Evolutionary conservation across 2,329 filamentous ascomycete genomes (phyloP), one percentile per base, ranked within the genome.

Genomic region (Alternaria infectoria): DNA sequence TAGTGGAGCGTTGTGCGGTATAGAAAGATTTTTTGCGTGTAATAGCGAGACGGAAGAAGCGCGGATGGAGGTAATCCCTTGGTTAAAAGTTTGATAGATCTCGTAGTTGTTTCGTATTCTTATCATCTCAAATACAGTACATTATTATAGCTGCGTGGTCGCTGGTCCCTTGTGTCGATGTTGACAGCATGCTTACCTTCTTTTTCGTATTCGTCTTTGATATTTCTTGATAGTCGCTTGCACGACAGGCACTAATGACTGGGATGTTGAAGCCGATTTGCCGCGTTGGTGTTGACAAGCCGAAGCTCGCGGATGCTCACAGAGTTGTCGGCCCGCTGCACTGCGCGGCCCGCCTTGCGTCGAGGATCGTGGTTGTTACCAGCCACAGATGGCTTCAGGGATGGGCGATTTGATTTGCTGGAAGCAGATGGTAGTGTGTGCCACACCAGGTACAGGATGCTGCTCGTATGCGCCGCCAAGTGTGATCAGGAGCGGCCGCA

Each of bases 391-490:
- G 46, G 17, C 15, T 10, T 32, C 36, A 19, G 43, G 5, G 23
- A 50, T 19, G 47, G 6, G 25, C 2, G 21, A 30, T 11, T 19
- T 45, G 32, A 58, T 59, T 64, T 23, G 58, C 32, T 46, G 51
- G 30, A 47, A 12, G 21, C 45, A 43, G 54, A 43, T 52, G 49
- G 55, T 61, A 64, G 65, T 52, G 49, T 51, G 54, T 64, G 59
- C 64, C 66, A 65, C 57, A 52, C 63, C 64, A 70, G 66, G 66
- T 59, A 70, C 67, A 64, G 59, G 49, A 60, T 49, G 45, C 40
- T 40, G 57, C 61, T 64, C 60, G 65, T 62, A 74, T 73, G 74
- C 72, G 73, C 69, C 65, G 73, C 75, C 73, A 76, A 77, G 74
- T 74, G 74, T 76, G 74, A 75, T 62, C 62, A 63, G 49, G 28